Evolutionary conservation across 768 basidiomycete species (phyloP).

Genomic region (Trametes gibbosa): DNA sequence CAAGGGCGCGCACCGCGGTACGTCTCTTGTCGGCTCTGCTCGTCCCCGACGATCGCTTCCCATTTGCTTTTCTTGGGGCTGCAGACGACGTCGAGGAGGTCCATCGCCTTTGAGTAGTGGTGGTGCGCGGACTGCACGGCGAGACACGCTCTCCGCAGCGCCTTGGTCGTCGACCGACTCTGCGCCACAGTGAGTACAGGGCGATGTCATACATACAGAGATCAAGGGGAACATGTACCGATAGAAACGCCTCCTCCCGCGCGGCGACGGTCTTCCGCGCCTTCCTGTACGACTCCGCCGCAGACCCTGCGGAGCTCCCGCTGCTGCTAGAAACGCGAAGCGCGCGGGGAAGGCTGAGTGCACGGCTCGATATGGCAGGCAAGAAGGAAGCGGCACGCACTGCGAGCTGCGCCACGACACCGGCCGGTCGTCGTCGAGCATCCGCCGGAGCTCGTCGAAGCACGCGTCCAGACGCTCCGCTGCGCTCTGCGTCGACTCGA

Average conservation of each 20-base stretch:
- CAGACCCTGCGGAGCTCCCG: not conserved
- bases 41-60: slow-evolving; percentile 21
- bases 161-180: slow-evolving; percentile 17
- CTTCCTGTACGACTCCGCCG: not conserved
- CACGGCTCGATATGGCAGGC: not conserved
- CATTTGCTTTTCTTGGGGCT: slow-evolving; percentile 20
- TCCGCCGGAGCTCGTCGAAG: slow-evolving; percentile 15
- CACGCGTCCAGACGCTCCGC: slow-evolving; percentile 17
- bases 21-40: slow-evolving; percentile 23
- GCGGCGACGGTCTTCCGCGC: slow-evolving; percentile 19
- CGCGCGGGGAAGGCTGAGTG: not conserved
- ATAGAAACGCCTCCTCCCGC: slow-evolving; percentile 17
- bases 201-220: not conserved
- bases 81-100: slow-evolving; percentile 23
- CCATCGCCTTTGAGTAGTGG: slow-evolving; percentile 22
- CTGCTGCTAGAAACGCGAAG: not conserved
- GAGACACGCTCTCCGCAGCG: slow-evolving; percentile 14
- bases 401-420: slow-evolving; percentile 15
- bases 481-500: slow-evolving; percentile 1
- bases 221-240: slow-evolving; percentile 2
- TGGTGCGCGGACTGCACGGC: slow-evolving; percentile 23
- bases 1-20: slow-evolving; percentile 16
- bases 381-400: slow-evolving; percentile 2
- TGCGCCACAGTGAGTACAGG: not conserved
- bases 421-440: slow-evolving; percentile 18